These are phyloP conservation scores for Alternaria novae-zelandiae DNA, from an alignment of 2,329 filamentous ascomycete genomes.

Conservation along the genomic window DNA sequence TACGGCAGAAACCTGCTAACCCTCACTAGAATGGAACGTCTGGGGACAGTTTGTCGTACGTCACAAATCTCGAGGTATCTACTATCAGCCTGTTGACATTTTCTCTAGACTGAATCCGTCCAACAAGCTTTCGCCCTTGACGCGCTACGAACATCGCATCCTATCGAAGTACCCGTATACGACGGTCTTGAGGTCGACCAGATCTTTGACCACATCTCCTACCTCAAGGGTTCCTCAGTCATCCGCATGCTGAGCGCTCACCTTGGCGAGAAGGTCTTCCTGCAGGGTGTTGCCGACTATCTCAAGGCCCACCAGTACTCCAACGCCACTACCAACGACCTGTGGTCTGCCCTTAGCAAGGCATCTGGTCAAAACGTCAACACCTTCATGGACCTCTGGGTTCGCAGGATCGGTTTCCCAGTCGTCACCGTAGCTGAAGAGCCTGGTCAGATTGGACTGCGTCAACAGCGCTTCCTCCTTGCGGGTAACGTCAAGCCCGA, in stretches of 20 bases:
- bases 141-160: constrained; percentile 87
- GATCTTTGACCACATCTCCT: constrained; percentile 96
- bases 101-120: constrained; percentile 79
- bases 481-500: constrained; percentile 89
- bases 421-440: constrained; percentile 86
- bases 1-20: constrained; percentile 6
- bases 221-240: constrained; percentile 93
- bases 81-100: constrained; percentile 41
- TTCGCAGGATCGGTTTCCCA: constrained; percentile 93
- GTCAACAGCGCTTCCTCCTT: constrained; percentile 88
- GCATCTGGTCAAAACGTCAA: constrained; percentile 88
- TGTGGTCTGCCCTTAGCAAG: constrained; percentile 88
- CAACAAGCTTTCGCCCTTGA: constrained; percentile 91
- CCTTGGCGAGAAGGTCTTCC: constrained; percentile 84
- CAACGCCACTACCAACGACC: constrained; percentile 87
- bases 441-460: constrained; percentile 78
- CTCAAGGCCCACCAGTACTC: constrained; percentile 86
- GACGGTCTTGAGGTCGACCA: constrained; percentile 97
- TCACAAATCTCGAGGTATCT: constrained; percentile 62
- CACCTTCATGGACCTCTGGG: constrained; percentile 91
- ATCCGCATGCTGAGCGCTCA: constrained; percentile 96
- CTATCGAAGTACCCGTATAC: constrained; percentile 92
- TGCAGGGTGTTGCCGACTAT: constrained; percentile 89
- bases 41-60: constrained; percentile 93
- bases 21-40: constrained; percentile 81